phyloP scores from a whole-genome alignment of 768 basidiomycete species.

The Kwoniella botswanensis region DNA sequence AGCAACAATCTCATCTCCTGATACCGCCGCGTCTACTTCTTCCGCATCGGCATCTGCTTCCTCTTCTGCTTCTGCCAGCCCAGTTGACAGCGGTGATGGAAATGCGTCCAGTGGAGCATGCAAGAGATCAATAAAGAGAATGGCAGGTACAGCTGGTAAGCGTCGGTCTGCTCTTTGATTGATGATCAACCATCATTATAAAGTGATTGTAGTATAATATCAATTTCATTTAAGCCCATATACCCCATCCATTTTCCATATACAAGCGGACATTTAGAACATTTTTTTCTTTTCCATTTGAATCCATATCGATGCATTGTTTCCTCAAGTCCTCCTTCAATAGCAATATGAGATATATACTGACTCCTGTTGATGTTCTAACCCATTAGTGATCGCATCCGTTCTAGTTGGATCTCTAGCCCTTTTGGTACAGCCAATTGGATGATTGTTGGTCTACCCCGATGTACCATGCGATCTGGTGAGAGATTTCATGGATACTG shows the following conservation, averaged over 20 bases:
- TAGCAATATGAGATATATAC: background rate
- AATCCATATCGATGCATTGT: too few relatives aligned
- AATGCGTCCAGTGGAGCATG: conserved; percentile 5
- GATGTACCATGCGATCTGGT: too few relatives aligned
- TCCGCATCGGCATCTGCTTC: background rate
- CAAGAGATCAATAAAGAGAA: conserved; percentile 19
- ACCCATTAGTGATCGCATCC: background rate
- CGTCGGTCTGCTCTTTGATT: background rate
- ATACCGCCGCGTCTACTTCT: background rate
- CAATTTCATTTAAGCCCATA: background rate
- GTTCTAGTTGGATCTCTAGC: background rate
- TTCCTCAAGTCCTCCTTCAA: too few relatives aligned
- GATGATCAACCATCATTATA: background rate
- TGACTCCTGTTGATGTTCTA: background rate
- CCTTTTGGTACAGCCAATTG: background rate
- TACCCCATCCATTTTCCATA: background rate
- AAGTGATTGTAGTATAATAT: background rate
- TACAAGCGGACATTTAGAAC: background rate
- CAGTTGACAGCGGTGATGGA: background rate
- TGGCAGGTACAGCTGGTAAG: conserved; percentile 6
- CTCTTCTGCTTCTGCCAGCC: background rate
- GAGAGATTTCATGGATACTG: too few relatives aligned
- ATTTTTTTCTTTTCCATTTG: background rate
- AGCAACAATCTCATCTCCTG: conserved; percentile 6
- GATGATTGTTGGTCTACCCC: too few relatives aligned